phyloP scores from a whole-genome alignment of 768 basidiomycete genomes.

The Boletus patriciae region DNA sequence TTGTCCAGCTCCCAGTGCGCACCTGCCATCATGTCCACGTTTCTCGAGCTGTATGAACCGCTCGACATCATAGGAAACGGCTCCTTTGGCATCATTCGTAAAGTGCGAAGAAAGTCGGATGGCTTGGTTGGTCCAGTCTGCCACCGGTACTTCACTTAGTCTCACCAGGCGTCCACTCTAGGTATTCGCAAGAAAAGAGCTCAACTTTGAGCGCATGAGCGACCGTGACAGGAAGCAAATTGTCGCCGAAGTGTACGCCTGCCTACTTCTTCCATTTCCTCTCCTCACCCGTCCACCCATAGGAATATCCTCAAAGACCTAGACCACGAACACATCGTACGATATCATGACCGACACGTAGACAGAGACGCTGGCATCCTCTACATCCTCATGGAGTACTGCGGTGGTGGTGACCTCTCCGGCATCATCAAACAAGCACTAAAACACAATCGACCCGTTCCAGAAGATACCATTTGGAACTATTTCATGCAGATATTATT shows the following conservation, averaged over 20 bases:
- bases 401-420: slow-evolving; percentile 94
- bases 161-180: slow-evolving; percentile 28
- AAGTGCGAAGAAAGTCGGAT: slow-evolving; percentile 83
- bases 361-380: slow-evolving; percentile 89
- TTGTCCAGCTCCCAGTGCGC: slow-evolving; percentile 14
- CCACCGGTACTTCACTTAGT: slow-evolving; percentile 2
- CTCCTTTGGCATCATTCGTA: slow-evolving; percentile 96
- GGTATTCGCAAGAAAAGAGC: slow-evolving; percentile 90
- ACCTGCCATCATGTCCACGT: slow-evolving; percentile 29
- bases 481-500: slow-evolving; percentile 93
- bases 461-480: slow-evolving; percentile 94
- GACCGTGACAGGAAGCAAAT: slow-evolving; percentile 97
- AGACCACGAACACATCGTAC: slow-evolving; percentile 94
- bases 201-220: slow-evolving; percentile 96
- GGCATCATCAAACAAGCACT: slow-evolving; percentile 77
- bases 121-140: slow-evolving; percentile 59
- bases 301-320: slow-evolving; percentile 97
- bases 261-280: not conserved
- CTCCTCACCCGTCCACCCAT: not conserved
- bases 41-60: slow-evolving; percentile 80
- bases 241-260: slow-evolving; percentile 91
- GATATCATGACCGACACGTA: slow-evolving; percentile 89
- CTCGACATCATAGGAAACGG: slow-evolving; percentile 95
- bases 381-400: slow-evolving; percentile 99
- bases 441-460: slow-evolving; percentile 67